Evolutionary conservation across 1,284 basidiomycete genomes (phyloP).

Genomic region (Puccinia triticina): DNA sequence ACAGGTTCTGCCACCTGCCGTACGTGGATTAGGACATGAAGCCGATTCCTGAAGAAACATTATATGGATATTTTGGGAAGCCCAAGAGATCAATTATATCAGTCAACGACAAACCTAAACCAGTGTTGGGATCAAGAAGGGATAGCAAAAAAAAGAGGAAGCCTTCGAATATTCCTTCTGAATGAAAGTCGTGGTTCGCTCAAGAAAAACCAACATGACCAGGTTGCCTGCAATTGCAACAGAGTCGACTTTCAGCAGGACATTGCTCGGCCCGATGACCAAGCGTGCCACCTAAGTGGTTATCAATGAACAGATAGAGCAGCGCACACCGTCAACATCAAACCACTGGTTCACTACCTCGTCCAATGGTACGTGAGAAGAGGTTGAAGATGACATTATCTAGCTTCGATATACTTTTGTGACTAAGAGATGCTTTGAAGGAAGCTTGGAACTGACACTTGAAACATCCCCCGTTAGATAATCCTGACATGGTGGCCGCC

Average conservation of each 20-base stretch:
- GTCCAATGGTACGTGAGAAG: too few species aligned
- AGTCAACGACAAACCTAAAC: too few species aligned
- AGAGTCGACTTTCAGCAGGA: constrained; percentile 21
- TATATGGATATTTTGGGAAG: not conserved
- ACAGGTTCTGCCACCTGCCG: constrained; percentile 5
- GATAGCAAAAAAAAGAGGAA: not conserved
- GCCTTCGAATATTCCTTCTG: not conserved
- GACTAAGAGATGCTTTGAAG: not conserved
- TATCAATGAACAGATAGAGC: not conserved
- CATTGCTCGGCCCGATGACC: constrained; percentile 34
- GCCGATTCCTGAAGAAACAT: constrained; percentile 41
- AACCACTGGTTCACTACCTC: not conserved
- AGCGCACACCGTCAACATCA: not conserved
- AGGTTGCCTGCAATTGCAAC: constrained; percentile 39
- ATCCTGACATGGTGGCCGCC: not conserved
- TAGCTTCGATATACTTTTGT: not conserved
- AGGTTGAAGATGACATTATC: not conserved
- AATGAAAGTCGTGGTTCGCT: not conserved
- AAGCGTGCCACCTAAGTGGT: constrained; percentile 15
- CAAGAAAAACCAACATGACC: constrained; percentile 13
- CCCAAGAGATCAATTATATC: not conserved
- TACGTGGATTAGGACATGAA: constrained; percentile 30
- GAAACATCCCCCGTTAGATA: not conserved
- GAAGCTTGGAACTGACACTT: not conserved
- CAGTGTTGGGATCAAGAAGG: too few species aligned